Base-by-base conservation (phyloP, 2,329 filamentous ascomycete species). In the Hypomyces perniciosus region DNA sequence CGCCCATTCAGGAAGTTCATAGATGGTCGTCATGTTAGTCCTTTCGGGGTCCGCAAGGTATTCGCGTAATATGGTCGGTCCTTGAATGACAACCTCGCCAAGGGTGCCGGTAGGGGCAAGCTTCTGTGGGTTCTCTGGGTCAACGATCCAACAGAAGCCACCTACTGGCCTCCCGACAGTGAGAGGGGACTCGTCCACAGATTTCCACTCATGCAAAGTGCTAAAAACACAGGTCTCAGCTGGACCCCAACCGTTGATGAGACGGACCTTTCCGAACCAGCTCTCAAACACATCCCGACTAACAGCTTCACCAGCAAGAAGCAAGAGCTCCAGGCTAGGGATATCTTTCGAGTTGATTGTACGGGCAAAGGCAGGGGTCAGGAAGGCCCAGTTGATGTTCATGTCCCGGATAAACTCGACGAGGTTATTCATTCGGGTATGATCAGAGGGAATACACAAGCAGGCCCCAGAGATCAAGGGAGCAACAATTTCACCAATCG, bases 121-220 rank as follows among this genome's bases (percentile, higher is more conserved):
- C 3, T 50, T 50, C 9, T 44, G 37, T 1, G 44, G 35, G 31
- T 55, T 37, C 27, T 39, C 37, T 4, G 47, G 28, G 27, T 51
- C 47, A 20, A 46, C 51, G 39, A 55, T 30, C 53, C 51, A 55
- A n/a, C 46, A 54, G 46, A 49, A 48, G n/a, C 50, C 12, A n/a
- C 50, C 50, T 6, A 52, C 46, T 8, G 45, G 45, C n/a, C 34
- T 31, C 1, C 50, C 50, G 5, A 56, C 35, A 9, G 33, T 52
- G 27, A 20, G 46, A 2, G 40, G 26, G 6, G 27, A 41, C 12
- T 52, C 50, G 27, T 43, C 4, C 1, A 34, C 27, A 2, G 39
- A 49, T 27, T 29, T 10, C 39, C 40, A 49, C 34, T 48, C 50
- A 26, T 52, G 34, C 20, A 52, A 27, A 7, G 46, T 10, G 2